Evolutionary conservation across 176 grass and related monocot genomes (phyloP), one percentile per base, ranked within the genome.

Genomic region (Carex littledalei): DNA sequence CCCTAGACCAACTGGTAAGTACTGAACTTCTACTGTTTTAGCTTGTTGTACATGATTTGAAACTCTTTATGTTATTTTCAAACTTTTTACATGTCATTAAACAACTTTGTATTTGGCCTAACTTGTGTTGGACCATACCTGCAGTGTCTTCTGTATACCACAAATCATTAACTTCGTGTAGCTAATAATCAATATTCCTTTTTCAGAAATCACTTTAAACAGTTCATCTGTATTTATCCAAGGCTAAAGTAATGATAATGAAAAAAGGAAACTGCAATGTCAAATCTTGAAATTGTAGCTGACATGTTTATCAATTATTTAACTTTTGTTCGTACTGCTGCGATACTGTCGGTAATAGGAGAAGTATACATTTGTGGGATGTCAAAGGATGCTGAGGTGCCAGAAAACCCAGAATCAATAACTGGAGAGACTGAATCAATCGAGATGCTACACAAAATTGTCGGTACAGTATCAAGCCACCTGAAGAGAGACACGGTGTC

Each of bases 351-450:
- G 6, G 64, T 34, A 81, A 37, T 47, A 98, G 92, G 95, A 67
- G 91, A 98, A 71, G 95, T 98, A 72, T 98, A 98, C 85, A 92
- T 98, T 8, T 95, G 95, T 37, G 93, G 93, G 58, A 95, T 95
- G 91, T 85, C 80, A 62, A 90, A 95, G 85, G 88, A 92, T 37
- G 86, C 68, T 55, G 87, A 92, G 0, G 88, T 94, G 13, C 93
- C 95, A 0, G 86, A 95, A 39, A 86, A 98, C 57, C 93, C 91
- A 0, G 88, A 86, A 54, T 82, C 88, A 3, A 98, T 98, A 69
- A 69, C 71, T 12, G 91, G 91, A 1, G 95, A 98, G 12, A 86
- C 72, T 0, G 88, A 90, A 15, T 93, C 93, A 0, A 95, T 98
- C 81, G 86, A 88, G 4, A 95, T 98, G 95, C 93, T 98, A 86